Percentiles rank a stretch among this genome's conserved stretches.
phyloP scores from a whole-genome alignment of 495 filamentous ascomycete species.

The Cercophora sp. region DNA sequence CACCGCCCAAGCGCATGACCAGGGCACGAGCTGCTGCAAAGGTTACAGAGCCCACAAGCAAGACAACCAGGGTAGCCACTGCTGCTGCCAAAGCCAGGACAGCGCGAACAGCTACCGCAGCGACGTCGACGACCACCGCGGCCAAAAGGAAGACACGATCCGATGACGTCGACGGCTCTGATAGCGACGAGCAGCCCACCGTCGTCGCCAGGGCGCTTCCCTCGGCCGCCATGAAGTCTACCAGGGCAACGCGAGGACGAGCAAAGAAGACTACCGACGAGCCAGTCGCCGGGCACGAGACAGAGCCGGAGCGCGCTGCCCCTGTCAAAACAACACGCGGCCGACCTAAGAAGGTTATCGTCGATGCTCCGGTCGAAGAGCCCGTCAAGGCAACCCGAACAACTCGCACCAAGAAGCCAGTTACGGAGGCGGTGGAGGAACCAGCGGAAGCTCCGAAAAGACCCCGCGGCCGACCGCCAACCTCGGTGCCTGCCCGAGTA shows the following conservation, averaged over 20 bases:
- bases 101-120: slow-evolving; percentile 24
- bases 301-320: slow-evolving; percentile 14
- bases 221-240: slow-evolving; percentile 30
- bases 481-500: slow-evolving; percentile 23
- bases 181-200: slow-evolving; percentile 29
- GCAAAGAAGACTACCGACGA: slow-evolving; percentile 39
- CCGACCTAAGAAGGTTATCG: slow-evolving; percentile 40
- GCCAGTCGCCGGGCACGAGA: slow-evolving; percentile 11
- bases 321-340: slow-evolving; percentile 35
- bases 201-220: slow-evolving; percentile 26
- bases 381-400: slow-evolving; percentile 28
- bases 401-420: slow-evolving; percentile 33
- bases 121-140: too few relatives aligned
- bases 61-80: slow-evolving; percentile 29
- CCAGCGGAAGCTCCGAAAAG: slow-evolving; percentile 28
- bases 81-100: slow-evolving; percentile 39
- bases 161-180: slow-evolving; percentile 40
- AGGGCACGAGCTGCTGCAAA: slow-evolving; percentile 54
- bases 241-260: slow-evolving; percentile 36
- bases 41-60: slow-evolving; percentile 34
- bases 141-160: slow-evolving; percentile 46
- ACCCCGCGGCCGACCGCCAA: slow-evolving; percentile 35
- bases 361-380: slow-evolving; percentile 25
- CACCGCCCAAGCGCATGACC: slow-evolving; percentile 57
- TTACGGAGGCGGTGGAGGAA: slow-evolving; percentile 18